Evolutionary conservation across 805 yeast species (phyloP).

Genomic region (Wickerhamiella bombiphila): DNA sequence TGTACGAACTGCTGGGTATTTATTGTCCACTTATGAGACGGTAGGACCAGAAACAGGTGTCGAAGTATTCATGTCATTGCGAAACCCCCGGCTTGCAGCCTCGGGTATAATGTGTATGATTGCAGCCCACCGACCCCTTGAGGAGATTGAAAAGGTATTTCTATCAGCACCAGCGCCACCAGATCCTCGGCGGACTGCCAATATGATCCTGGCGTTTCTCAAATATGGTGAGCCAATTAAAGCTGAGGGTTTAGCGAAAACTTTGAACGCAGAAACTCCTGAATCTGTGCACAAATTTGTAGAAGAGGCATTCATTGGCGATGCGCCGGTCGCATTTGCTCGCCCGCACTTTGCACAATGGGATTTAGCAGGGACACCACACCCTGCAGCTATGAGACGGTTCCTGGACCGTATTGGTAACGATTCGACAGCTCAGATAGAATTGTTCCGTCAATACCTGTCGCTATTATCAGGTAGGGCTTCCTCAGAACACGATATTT

Average conservation of each 20-base stretch:
- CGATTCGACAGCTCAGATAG: slow-evolving; percentile 7
- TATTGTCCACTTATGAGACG: slow-evolving; percentile 12
- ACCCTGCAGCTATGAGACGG: slow-evolving; percentile 14
- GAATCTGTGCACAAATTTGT: slow-evolving; percentile 5
- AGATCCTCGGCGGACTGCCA: slow-evolving; percentile 9
- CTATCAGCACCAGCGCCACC: slow-evolving; percentile 4
- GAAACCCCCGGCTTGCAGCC: slow-evolving; percentile 5
- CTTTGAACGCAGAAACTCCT: background rate
- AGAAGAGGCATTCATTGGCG: slow-evolving; percentile 17
- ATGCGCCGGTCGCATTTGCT: slow-evolving; percentile 15
- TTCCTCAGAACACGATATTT: slow-evolving; percentile 10
- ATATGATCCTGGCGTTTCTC: slow-evolving; percentile 11
- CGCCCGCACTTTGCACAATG: slow-evolving; percentile 4
- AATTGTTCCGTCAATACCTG: slow-evolving; percentile 10
- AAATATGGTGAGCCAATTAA: slow-evolving; percentile 7
- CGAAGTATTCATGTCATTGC: slow-evolving; percentile 6
- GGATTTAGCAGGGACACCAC: slow-evolving; percentile 9
- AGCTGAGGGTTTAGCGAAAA: slow-evolving; percentile 6
- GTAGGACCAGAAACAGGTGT: slow-evolving; percentile 16
- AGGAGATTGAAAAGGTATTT: slow-evolving; percentile 7
- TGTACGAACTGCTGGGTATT: slow-evolving; percentile 4
- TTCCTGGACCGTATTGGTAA: slow-evolving; percentile 5
- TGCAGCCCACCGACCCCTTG: slow-evolving; percentile 10
- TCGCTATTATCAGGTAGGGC: slow-evolving; percentile 4
- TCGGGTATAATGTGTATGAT: slow-evolving; percentile 17